Conservation (phyloP, 2,329 filamentous ascomycete genomes). For the Penicillium occitanis region DNA sequence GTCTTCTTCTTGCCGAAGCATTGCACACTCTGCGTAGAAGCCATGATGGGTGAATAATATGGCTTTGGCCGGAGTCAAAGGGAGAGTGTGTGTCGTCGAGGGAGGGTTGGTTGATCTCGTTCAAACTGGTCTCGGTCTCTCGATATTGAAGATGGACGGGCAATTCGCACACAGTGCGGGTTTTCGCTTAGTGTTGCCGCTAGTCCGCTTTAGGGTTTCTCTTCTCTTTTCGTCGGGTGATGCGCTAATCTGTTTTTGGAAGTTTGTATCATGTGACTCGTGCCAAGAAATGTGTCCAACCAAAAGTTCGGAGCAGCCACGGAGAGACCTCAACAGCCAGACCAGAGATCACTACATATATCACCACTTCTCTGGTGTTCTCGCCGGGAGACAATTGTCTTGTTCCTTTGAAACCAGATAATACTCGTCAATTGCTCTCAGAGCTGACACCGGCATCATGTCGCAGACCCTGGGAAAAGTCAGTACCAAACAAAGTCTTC, state of each 20-base stretch:
- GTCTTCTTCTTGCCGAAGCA: conserved; percentile 99
- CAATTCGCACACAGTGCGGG: conserved; percentile 32
- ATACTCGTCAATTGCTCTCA: conserved; percentile 5
- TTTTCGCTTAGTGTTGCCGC: conserved; percentile 43
- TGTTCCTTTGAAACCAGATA: neutral
- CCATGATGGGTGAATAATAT: conserved; percentile 64
- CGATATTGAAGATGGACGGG: conserved; percentile 14
- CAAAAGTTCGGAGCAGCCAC: conserved; percentile 2
- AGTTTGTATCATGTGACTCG: neutral
- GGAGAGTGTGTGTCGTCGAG: conserved; percentile 34
- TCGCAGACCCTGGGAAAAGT: conserved; percentile 50
- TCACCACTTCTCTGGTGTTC: neutral
- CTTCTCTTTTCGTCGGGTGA: neutral
- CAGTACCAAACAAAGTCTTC: conserved; percentile 4
- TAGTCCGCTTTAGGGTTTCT: conserved; percentile 35
- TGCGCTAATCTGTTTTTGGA: neutral
- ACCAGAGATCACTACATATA: neutral
- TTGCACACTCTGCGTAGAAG: conserved; percentile 79
- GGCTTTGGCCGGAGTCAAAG: conserved; percentile 43
- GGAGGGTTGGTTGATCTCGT: conserved; percentile 7
- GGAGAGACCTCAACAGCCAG: neutral
- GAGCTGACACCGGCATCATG: conserved; percentile 31
- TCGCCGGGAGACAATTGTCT: neutral
- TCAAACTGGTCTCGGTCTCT: conserved; percentile 11
- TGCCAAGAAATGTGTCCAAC: conserved; percentile 15